Evolutionary conservation across 2,329 filamentous ascomycete genomes (phyloP).

Genomic region (Cercospora sp.): DNA sequence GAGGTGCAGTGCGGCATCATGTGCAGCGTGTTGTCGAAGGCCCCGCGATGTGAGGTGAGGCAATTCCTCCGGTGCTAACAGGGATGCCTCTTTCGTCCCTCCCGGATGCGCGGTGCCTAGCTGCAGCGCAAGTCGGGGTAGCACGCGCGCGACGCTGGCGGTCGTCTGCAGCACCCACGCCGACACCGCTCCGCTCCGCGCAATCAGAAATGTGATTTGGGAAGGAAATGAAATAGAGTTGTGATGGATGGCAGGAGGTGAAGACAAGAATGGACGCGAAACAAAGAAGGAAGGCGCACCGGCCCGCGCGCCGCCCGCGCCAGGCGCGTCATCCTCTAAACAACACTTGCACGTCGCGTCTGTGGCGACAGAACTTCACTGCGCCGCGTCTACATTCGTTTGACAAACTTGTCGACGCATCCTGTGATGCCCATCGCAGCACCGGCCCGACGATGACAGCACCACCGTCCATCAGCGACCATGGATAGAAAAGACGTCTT

Average conservation of each 20-base stretch:
- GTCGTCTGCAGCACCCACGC: neutral
- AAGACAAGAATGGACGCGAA: neutral
- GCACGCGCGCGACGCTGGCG: neutral
- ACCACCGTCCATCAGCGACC: slow-evolving; percentile 25
- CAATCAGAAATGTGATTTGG: neutral
- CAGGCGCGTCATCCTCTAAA: neutral
- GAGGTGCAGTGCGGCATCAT: neutral
- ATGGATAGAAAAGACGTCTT: slow-evolving; percentile 53
- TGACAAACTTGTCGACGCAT: neutral
- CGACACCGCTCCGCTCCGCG: neutral
- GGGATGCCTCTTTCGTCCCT: slow-evolving; percentile 7
- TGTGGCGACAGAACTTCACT: neutral
- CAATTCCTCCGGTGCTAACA: neutral
- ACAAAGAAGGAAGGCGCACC: neutral
- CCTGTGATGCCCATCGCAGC: slow-evolving; percentile 3
- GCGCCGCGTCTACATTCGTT: neutral
- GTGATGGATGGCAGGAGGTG: neutral
- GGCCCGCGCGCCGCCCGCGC: neutral
- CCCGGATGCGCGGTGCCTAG: neutral
- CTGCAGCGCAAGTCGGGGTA: neutral
- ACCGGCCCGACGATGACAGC: slow-evolving; percentile 30
- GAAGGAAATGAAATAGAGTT: neutral
- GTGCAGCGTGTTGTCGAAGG: neutral
- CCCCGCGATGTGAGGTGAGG: slow-evolving; percentile 8
- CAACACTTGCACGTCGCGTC: neutral